Percentiles rank a stretch among this genome's conserved stretches.
phyloP scores from a whole-genome alignment of 1,284 basidiomycete genomes.

The Schizophyllum commune region DNA sequence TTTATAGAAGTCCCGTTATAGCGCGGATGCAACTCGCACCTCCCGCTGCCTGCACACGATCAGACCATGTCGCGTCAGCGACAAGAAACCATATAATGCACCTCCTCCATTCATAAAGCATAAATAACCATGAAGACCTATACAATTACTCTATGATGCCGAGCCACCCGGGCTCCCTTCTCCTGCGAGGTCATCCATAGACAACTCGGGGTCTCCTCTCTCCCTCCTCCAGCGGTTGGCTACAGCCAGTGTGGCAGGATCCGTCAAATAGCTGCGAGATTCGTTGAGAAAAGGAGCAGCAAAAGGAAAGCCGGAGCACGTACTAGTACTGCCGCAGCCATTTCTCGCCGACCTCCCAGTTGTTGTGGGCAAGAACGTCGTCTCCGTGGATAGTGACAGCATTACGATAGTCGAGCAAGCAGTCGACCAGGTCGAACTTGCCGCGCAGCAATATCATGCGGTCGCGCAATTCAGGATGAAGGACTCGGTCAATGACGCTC shows the following conservation, averaged over 20 bases:
- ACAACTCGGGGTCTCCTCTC: constrained; percentile 60
- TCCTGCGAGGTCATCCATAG: constrained; percentile 44
- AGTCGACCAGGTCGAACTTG: constrained; percentile 71
- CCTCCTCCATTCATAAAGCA: background rate
- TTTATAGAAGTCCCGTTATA: too few relatives aligned
- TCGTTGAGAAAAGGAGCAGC: background rate
- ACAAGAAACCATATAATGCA: background rate
- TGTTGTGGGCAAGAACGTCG: constrained; percentile 78
- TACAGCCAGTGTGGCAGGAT: constrained; percentile 51
- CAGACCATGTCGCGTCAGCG: too few relatives aligned
- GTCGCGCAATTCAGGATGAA: constrained; percentile 83
- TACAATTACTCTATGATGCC: constrained; percentile 3
- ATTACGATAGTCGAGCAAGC: constrained; percentile 60
- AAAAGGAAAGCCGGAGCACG: constrained; percentile 21
- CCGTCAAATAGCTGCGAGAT: constrained; percentile 16
- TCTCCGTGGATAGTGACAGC: constrained; percentile 77
- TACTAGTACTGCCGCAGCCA: constrained; percentile 80
- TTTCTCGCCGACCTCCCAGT: constrained; percentile 82
- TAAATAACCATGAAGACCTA: background rate
- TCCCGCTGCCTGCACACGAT: too few relatives aligned
- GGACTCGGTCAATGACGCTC: constrained; percentile 81
- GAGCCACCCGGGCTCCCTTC: constrained; percentile 30
- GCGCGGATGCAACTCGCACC: too few relatives aligned
- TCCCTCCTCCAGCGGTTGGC: constrained; percentile 75
- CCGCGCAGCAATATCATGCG: constrained; percentile 83